Conservation (phyloP, 371 early-diverging fungal species). For the Apophysomyces ossiformis region DNA sequence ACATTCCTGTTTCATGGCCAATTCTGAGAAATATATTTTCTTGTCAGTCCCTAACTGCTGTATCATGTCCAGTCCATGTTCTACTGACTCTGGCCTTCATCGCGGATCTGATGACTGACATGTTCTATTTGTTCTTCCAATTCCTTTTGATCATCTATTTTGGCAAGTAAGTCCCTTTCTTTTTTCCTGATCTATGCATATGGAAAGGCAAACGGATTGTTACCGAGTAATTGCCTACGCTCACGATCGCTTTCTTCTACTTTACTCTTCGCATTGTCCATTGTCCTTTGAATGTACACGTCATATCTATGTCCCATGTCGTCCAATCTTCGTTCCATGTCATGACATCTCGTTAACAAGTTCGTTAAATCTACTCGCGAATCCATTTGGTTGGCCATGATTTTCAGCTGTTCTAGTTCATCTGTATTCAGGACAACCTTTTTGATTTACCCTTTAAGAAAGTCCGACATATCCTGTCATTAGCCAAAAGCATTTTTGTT, state of each 20-base stretch:
- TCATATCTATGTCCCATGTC: slow-evolving; percentile 3
- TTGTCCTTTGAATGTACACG: background rate
- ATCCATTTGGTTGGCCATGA: background rate
- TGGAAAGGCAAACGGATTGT: background rate
- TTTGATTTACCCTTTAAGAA: no score
- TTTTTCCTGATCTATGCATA: background rate
- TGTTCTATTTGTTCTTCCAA: background rate
- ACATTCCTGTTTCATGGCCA: background rate
- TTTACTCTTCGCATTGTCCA: background rate
- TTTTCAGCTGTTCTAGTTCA: background rate
- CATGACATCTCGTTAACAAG: background rate
- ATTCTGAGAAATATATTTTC: background rate
- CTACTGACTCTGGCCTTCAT: background rate
- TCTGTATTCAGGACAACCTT: background rate
- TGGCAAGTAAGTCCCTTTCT: background rate
- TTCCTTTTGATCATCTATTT: background rate
- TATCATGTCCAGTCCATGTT: no score
- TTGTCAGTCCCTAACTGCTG: background rate
- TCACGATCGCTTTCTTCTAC: background rate
- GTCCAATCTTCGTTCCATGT: background rate
- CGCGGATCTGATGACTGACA: background rate
- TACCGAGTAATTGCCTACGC: background rate
- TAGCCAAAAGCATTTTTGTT: no score
- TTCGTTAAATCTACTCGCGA: background rate
- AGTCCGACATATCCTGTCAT: no score